A percentile compares a stretch with the other conserved stretches of the same genome.
phyloP scores from a whole-genome alignment of 345 rosid genomes.

The Anacardium occidentale region DNA sequence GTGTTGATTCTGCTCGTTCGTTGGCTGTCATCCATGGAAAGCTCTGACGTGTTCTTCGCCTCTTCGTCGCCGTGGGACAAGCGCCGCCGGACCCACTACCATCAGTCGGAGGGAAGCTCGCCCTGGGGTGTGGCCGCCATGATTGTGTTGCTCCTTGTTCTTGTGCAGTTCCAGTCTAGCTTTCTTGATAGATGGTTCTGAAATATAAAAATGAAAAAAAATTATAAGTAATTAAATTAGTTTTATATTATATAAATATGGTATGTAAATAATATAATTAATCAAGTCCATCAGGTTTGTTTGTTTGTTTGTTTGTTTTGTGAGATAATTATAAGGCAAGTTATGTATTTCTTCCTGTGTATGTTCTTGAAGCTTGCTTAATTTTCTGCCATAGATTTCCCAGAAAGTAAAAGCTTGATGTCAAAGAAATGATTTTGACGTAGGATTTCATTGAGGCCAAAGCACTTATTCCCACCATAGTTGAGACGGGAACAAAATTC shows the following conservation, averaged over 20 bases:
- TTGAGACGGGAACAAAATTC: too few relatives aligned
- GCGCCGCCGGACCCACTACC: constrained; percentile 40
- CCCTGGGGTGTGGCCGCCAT: constrained; percentile 96
- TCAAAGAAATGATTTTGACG: too few relatives aligned
- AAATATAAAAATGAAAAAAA: not conserved
- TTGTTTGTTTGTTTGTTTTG: not conserved
- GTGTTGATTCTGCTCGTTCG: constrained; percentile 51
- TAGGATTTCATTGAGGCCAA: too few relatives aligned
- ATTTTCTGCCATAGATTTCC: too few relatives aligned
- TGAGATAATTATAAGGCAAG: not conserved
- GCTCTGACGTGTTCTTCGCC: constrained; percentile 42
- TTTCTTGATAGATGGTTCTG: constrained; percentile 66
- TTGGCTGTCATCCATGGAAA: constrained; percentile 67
- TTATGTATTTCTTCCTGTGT: not conserved
- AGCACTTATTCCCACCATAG: too few relatives aligned
- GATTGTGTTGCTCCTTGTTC: constrained; percentile 64
- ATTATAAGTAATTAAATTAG: not conserved
- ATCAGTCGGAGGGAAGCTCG: constrained; percentile 65
- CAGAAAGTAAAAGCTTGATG: too few relatives aligned
- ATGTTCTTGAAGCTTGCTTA: too few relatives aligned
- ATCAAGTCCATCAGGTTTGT: not conserved
- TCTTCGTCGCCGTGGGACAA: constrained; percentile 50
- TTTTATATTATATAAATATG: not conserved
- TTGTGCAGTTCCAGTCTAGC: constrained; percentile 69
- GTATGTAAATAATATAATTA: not conserved